A percentile compares a stretch with the other conserved stretches of the same genome.
phyloP scores from a whole-genome alignment of 169 alveolate genomes.

The Plasmodium yoelii region DNA sequence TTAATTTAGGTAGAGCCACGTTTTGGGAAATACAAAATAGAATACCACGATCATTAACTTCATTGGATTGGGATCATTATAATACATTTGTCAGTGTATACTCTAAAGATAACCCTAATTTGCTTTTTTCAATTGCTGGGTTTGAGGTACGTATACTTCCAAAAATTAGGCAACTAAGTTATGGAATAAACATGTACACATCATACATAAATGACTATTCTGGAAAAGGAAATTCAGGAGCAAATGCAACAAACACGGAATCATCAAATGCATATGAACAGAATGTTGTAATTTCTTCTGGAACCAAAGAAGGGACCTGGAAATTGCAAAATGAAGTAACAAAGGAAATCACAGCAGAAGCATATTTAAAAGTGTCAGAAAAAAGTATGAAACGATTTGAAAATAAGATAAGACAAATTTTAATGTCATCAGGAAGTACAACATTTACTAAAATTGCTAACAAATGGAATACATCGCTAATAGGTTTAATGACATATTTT shows the following conservation, averaged over 20 bases:
- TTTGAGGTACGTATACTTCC: conserved; percentile 98
- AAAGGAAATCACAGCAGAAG: conserved; percentile 99
- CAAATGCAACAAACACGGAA: background rate
- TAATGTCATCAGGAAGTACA: conserved; percentile 99
- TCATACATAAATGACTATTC: conserved; percentile 32
- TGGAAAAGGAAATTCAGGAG: background rate
- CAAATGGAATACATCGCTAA: conserved; percentile 99
- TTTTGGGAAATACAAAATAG: conserved; percentile 99
- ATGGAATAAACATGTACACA: conserved; percentile 83
- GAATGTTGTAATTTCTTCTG: conserved; percentile 69
- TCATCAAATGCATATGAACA: conserved; percentile 20
- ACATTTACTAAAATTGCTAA: conserved; percentile 99
- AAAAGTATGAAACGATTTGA: conserved; percentile 97
- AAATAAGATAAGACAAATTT: conserved; percentile 97
- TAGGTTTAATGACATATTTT: conserved; percentile 99
- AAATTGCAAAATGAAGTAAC: conserved; percentile 97
- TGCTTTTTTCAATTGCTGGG: conserved; percentile 98
- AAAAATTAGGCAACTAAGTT: conserved; percentile 87
- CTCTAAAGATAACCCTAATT: conserved; percentile 98
- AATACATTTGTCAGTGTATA: conserved; percentile 98
- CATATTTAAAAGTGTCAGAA: conserved; percentile 98
- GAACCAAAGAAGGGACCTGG: conserved; percentile 97
- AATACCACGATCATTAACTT: conserved; percentile 98
- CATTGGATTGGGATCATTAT: conserved; percentile 95
- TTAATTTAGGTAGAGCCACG: conserved; percentile 98